Evolutionary conservation across 768 basidiomycete species (phyloP).

Genomic region (Hypholoma fasciculare): DNA sequence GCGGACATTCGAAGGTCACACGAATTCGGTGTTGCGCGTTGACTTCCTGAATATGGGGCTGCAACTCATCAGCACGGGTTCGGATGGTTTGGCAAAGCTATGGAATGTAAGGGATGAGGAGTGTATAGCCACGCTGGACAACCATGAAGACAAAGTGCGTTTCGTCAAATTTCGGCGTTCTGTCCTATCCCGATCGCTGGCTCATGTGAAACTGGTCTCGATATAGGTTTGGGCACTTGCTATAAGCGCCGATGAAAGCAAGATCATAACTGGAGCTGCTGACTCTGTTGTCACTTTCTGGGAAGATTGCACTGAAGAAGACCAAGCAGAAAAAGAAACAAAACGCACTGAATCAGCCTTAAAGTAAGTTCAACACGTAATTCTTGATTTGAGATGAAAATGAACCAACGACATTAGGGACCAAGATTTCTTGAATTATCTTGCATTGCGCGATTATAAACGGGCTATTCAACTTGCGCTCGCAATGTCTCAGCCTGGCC

Average conservation of each 20-base stretch:
- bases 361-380: slow-evolving; percentile 54
- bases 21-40: slow-evolving; percentile 92
- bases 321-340: slow-evolving; percentile 71
- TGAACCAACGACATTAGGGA: slow-evolving; percentile 54
- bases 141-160: slow-evolving; percentile 94
- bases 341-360: slow-evolving; percentile 74
- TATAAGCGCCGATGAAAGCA: slow-evolving; percentile 76
- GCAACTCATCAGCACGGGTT: slow-evolving; percentile 88
- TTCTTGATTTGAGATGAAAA: neutral
- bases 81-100: slow-evolving; percentile 93
- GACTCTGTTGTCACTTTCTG: slow-evolving; percentile 97
- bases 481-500: slow-evolving; percentile 90
- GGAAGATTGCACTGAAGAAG: slow-evolving; percentile 90
- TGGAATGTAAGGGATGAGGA: slow-evolving; percentile 93
- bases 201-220: neutral
- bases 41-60: slow-evolving; percentile 83
- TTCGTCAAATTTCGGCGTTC: neutral
- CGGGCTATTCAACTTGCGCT: slow-evolving; percentile 91
- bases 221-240: slow-evolving; percentile 96
- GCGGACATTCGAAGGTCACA: slow-evolving; percentile 97
- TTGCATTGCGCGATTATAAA: slow-evolving; percentile 85
- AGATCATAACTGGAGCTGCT: slow-evolving; percentile 91
- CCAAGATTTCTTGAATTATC: slow-evolving; percentile 92
- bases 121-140: slow-evolving; percentile 88
- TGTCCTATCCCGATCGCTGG: neutral